Evolutionary conservation across 768 basidiomycete species (phyloP).

Genomic region (Phlebiopsis flavidoalba): DNA sequence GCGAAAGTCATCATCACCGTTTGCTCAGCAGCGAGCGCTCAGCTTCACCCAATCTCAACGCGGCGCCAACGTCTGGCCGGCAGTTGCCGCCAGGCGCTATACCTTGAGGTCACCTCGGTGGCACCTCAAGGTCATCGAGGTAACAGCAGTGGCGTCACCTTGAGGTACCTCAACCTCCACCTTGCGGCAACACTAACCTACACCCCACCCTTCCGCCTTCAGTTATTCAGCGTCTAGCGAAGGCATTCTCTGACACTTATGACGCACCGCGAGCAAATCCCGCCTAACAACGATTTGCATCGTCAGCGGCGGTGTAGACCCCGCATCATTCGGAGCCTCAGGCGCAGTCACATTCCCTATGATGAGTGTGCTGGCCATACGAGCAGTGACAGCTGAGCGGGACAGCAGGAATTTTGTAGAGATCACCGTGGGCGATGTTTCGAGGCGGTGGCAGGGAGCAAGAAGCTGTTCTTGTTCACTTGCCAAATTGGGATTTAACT

Average conservation of each 20-base stretch:
- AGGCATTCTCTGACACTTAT: background rate
- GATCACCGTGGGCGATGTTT: background rate
- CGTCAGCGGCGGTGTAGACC: slow-evolving; percentile 21
- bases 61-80: too few species aligned
- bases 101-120: too few species aligned
- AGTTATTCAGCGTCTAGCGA: background rate
- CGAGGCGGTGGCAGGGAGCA: background rate
- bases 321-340: background rate
- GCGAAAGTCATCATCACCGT: too few species aligned
- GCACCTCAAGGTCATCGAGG: too few species aligned
- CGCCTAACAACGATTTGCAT: slow-evolving; percentile 42
- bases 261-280: slow-evolving; percentile 36
- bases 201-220: slow-evolving; percentile 38
- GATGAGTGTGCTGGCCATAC: background rate
- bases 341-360: background rate
- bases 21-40: too few species aligned
- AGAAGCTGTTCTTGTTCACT: background rate
- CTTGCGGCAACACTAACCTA: slow-evolving; percentile 5
- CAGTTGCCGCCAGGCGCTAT: too few species aligned
- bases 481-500: background rate
- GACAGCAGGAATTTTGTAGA: background rate
- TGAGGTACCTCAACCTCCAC: too few species aligned
- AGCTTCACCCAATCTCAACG: too few species aligned
- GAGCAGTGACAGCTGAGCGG: background rate
- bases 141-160: too few species aligned